These are phyloP conservation scores for Kalmanozyma brasiliensis DNA, from an alignment of 1,284 basidiomycete species.

Conservation along the genomic window DNA sequence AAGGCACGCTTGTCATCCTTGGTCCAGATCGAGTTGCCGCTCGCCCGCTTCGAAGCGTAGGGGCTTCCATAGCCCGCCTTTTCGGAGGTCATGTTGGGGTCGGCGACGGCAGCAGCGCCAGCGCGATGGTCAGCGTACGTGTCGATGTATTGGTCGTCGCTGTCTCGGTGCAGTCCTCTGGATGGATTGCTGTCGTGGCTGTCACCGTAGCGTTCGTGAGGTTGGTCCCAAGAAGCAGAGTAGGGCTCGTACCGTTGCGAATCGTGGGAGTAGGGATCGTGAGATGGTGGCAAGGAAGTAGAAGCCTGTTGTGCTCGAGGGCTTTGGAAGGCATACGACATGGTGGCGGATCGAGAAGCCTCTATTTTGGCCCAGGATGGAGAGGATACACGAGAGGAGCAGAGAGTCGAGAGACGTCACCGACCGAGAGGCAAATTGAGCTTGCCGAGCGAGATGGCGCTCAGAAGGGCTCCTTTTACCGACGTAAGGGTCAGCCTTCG, in stretches of 20 bases:
- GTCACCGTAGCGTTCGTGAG: conserved; percentile 18
- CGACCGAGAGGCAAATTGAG: neutral
- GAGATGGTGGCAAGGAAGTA: conserved; percentile 14
- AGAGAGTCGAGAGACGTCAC: too few species aligned
- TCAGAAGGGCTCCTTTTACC: neutral
- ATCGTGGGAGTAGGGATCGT: conserved; percentile 29
- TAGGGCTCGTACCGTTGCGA: conserved; percentile 23
- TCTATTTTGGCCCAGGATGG: too few species aligned
- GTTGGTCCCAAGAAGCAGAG: conserved; percentile 3
- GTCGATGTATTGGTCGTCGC: conserved; percentile 5
- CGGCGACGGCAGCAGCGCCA: conserved; percentile 12
- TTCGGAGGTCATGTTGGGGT: conserved; percentile 22
- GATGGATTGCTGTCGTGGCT: conserved; percentile 27
- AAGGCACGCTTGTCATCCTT: conserved; percentile 59
- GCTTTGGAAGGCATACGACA: conserved; percentile 50
- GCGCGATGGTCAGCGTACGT: conserved; percentile 18
- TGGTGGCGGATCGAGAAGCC: conserved; percentile 14
- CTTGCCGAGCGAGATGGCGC: conserved; percentile 12
- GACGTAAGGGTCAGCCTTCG: neutral
- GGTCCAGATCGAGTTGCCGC: conserved; percentile 62
- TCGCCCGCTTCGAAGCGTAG: conserved; percentile 36
- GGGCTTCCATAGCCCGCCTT: conserved; percentile 25
- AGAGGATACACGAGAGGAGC: too few species aligned
- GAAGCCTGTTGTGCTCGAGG: conserved; percentile 28
- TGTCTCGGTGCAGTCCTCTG: conserved; percentile 12